Percentiles rank a stretch among this genome's conserved stretches.
These are phyloP conservation scores for Kodamaea leandrae DNA, from an alignment of 805 yeast genomes.

Conservation along the genomic window DNA sequence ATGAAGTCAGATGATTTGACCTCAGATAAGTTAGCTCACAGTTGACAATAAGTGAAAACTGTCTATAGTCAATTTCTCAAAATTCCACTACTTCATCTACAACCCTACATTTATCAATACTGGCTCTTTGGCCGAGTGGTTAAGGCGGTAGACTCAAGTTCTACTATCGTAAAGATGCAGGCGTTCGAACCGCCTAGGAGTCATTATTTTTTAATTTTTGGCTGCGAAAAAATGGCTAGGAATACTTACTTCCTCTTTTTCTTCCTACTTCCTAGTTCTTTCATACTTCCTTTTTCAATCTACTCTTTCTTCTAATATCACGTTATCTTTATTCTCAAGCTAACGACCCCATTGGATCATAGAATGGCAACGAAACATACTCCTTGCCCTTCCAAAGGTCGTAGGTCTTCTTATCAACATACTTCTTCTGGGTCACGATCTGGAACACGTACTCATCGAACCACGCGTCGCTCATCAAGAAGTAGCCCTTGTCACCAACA, in stretches of 20 bases:
- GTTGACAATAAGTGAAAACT: not conserved
- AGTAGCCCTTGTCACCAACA: conserved; percentile 41
- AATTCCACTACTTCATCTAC: not conserved
- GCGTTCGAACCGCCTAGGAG: conserved; percentile 9
- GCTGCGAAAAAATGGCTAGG: no score
- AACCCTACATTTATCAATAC: not conserved
- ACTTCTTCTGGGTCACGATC: conserved; percentile 37
- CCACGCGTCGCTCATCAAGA: conserved; percentile 44
- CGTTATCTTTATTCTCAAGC: no score
- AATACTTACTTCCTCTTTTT: no score
- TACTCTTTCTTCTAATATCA: not conserved
- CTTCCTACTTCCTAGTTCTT: no score
- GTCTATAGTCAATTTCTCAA: not conserved
- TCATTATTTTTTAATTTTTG: conserved; percentile 4
- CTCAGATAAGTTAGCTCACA: no score
- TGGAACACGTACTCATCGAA: conserved; percentile 43
- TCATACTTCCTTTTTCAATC: no score
- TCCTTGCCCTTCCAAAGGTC: conserved; percentile 35
- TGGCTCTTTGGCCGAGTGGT: conserved; percentile 9
- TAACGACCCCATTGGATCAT: conserved; percentile 45
- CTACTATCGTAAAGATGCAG: conserved; percentile 9
- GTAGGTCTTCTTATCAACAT: conserved; percentile 35
- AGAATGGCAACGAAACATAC: conserved; percentile 34
- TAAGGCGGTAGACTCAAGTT: conserved; percentile 9
- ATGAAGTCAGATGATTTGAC: no score